Percentiles rank a stretch among this genome's conserved stretches.
Conservation (phyloP, 257 asterid genomes). For the Knoxia roxburghii region DNA sequence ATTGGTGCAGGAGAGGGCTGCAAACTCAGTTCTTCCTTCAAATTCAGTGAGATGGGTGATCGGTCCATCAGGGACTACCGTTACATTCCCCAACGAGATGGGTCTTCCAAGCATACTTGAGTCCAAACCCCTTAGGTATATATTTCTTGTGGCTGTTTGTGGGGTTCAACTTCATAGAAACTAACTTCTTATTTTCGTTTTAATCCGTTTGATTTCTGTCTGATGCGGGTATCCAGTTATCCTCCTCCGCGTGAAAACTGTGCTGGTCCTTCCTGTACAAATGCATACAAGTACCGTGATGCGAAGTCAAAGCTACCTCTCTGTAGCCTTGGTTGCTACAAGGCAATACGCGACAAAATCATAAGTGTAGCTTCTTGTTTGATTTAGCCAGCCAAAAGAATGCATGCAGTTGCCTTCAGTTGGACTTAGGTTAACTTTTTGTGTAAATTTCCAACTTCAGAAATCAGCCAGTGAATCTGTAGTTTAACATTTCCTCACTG, state of each 20-base stretch:
- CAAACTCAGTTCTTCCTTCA: slow-evolving; percentile 35
- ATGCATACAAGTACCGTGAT: slow-evolving; percentile 67
- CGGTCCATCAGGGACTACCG: slow-evolving; percentile 79
- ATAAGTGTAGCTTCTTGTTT: slow-evolving; percentile 40
- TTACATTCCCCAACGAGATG: slow-evolving; percentile 69
- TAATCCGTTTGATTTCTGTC: slow-evolving; percentile 8
- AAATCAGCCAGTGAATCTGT: neutral
- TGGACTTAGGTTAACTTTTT: neutral
- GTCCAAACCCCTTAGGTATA: slow-evolving; percentile 60
- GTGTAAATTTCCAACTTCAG: neutral
- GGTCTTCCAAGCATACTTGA: slow-evolving; percentile 83
- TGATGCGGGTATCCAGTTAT: slow-evolving; percentile 41
- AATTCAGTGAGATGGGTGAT: slow-evolving; percentile 69
- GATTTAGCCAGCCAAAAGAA: neutral
- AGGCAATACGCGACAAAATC: slow-evolving; percentile 43
- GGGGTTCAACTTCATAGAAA: neutral
- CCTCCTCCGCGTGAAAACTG: slow-evolving; percentile 82
- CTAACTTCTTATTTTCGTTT: neutral
- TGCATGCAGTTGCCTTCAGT: neutral
- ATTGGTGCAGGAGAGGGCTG: slow-evolving; percentile 54
- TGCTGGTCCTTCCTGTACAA: slow-evolving; percentile 69
- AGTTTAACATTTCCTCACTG: neutral
- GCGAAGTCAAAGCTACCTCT: slow-evolving; percentile 71
- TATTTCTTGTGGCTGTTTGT: neutral
- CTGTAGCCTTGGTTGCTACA: slow-evolving; percentile 79